These are phyloP conservation scores for Chlorophyllum brunneum DNA, from an alignment of 768 basidiomycete genomes.

Conservation along the genomic window DNA sequence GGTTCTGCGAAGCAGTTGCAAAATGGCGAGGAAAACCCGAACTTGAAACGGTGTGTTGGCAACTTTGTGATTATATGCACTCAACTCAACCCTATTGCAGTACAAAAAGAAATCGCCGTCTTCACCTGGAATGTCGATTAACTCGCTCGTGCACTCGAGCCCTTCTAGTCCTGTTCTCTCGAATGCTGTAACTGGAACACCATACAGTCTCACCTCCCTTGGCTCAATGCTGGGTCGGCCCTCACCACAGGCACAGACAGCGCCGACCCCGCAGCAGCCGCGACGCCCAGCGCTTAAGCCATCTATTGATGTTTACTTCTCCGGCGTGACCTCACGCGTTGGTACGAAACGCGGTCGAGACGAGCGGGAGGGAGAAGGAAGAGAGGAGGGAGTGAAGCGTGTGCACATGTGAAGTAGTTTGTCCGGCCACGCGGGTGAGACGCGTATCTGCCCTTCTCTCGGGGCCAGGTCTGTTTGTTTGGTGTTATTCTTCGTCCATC, in stretches of 20 bases:
- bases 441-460: not conserved
- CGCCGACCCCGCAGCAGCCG: constrained; percentile 4
- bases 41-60: constrained; percentile 60
- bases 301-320: constrained; percentile 45
- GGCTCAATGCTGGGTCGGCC: constrained; percentile 1
- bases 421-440: not conserved
- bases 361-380: not conserved
- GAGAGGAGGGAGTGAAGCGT: constrained; percentile 6
- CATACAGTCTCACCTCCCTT: constrained; percentile 1
- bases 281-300: constrained; percentile 28
- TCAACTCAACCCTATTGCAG: constrained; percentile 31
- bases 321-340: not conserved
- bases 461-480: not conserved
- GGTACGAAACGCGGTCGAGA: constrained; percentile 8
- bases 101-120: constrained; percentile 50
- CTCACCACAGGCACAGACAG: constrained; percentile 14
- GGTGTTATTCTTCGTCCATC: not conserved
- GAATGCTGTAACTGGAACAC: constrained; percentile 15
- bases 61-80: constrained; percentile 8
- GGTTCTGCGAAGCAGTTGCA: constrained; percentile 80
- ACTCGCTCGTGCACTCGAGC: constrained; percentile 67
- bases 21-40: constrained; percentile 85
- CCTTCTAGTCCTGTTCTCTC: constrained; percentile 52
- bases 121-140: constrained; percentile 46
- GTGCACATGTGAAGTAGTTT: constrained; percentile 1